Evolutionary conservation across 1,284 basidiomycete species (phyloP), one percentile per base, ranked within the genome.

Genomic region (Cutaneotrichosporon sp.): DNA sequence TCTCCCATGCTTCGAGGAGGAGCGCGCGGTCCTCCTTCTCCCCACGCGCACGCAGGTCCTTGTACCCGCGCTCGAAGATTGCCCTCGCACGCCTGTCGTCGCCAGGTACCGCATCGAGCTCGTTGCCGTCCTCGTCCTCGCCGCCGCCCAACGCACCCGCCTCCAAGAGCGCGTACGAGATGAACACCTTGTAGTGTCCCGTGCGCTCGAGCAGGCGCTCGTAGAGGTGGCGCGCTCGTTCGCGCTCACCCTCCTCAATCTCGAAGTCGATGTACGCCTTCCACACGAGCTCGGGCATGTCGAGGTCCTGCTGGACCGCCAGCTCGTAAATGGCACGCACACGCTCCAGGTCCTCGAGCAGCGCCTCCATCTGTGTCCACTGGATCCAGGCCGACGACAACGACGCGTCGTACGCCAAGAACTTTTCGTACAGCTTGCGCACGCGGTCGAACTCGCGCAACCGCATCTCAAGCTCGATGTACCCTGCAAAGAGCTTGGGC

Each of bases 241-340:
- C 91, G 63, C 93, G 87, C 74, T 98, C 93, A 69, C 93, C 90
- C 79, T 97, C 93, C 69, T 84, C 82, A 65, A 84, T 84, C 64
- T 95, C 92, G 70, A 92, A 90, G 81, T 99, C 96, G 81, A 99
- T 93, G 80, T 94, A 99, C 5, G 92, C 91, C 78, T 85, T 82
- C 93, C 93, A 96, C n/a, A 97, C 85, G 13, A 97, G 85, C 80
- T 99, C 97, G 2, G 97, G 97, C 93, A 98, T 98, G 63, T 97
- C 94, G 49, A 99, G 84, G n/a, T 89, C 88, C 75, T 99, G 97
- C 4, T 89, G 84, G n/a, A 96, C 87, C 4, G 92, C 97, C 46
- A 99, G 87, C 80, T 99, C 95, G 80, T 93, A 99, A 74, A 99
- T 94, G 4, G 89, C 95, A 16, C 97, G 89, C 3, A 94, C 92